A percentile compares a stretch with the other conserved stretches of the same genome.
Evolutionary conservation across 2,329 filamentous ascomycete genomes (phyloP).

Genomic region (Colletotrichum sp.): DNA sequence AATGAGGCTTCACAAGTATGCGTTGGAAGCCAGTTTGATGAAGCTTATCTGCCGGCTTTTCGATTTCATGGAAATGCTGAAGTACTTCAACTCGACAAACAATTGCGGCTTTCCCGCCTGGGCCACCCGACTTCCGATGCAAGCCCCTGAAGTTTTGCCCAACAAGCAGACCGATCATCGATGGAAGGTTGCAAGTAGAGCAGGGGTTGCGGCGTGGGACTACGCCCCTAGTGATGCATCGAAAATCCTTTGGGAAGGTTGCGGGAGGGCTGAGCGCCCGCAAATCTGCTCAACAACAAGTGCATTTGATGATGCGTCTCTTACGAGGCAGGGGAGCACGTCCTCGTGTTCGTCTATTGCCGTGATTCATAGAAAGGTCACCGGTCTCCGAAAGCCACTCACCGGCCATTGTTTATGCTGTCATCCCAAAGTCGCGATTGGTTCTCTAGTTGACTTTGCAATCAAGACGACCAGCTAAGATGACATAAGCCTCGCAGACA

Average conservation of each 20-base stretch:
- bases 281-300: not conserved
- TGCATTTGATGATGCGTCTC: not conserved
- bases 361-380: not conserved
- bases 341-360: not conserved
- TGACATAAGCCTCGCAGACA: not conserved
- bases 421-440: not conserved
- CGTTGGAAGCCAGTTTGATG: not conserved
- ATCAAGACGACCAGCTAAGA: not conserved
- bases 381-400: not conserved
- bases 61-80: not conserved
- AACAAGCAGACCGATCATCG: not conserved
- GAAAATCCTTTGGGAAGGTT: constrained; percentile 14
- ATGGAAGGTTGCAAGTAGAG: not conserved
- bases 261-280: constrained; percentile 2
- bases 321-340: not conserved
- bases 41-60: not conserved
- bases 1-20: not conserved
- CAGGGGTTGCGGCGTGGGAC: constrained; percentile 1
- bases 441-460: not conserved
- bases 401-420: not conserved
- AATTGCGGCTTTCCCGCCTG: not conserved
- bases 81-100: not conserved
- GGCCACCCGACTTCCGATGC: not conserved
- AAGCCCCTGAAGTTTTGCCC: not conserved
- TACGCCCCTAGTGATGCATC: not conserved